Percentiles rank a stretch among this genome's conserved stretches.
Evolutionary conservation across 495 filamentous ascomycete genomes (phyloP).

Genomic region (Tuber umbilicatum): DNA sequence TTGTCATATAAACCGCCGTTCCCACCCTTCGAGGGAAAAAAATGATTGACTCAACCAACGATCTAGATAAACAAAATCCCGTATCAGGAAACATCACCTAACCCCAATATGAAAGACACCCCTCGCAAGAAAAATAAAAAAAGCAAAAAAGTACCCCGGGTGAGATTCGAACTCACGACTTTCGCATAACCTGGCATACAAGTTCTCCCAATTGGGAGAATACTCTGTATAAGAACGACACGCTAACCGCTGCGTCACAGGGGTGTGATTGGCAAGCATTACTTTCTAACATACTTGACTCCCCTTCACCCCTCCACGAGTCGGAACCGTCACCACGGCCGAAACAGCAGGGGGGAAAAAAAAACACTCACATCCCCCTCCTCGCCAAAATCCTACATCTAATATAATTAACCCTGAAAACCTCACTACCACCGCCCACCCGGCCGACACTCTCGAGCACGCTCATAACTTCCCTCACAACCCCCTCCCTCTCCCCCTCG

Average conservation of each 20-base stretch:
- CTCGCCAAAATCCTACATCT: constrained; percentile 59
- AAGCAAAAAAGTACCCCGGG: constrained; percentile 29
- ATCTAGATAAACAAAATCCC: not conserved
- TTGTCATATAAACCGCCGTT: not conserved
- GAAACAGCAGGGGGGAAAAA: not conserved
- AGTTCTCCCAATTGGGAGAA: constrained; percentile 35
- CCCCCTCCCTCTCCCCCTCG: constrained; percentile 50
- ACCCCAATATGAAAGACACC: not conserved
- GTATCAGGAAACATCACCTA: not conserved
- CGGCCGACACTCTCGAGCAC: constrained; percentile 52
- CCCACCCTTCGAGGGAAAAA: not conserved
- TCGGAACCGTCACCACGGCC: not conserved
- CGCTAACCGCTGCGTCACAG: constrained; percentile 40
- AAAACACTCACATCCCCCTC: constrained; percentile 42
- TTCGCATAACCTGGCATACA: constrained; percentile 39
- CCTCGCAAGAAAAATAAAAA: constrained; percentile 18
- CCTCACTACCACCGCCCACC: constrained; percentile 49
- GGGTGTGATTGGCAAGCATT: constrained; percentile 18
- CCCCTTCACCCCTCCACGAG: not conserved
- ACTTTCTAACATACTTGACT: not conserved
- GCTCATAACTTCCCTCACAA: constrained; percentile 52
- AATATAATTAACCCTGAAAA: constrained; percentile 63
- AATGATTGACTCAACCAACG: not conserved
- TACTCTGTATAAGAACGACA: constrained; percentile 40
- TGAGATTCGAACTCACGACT: constrained; percentile 41